A percentile compares a stretch with the other conserved stretches of the same genome.
phyloP scores from a whole-genome alignment of 441 rosid genomes.

The Mallotus japonicus region DNA sequence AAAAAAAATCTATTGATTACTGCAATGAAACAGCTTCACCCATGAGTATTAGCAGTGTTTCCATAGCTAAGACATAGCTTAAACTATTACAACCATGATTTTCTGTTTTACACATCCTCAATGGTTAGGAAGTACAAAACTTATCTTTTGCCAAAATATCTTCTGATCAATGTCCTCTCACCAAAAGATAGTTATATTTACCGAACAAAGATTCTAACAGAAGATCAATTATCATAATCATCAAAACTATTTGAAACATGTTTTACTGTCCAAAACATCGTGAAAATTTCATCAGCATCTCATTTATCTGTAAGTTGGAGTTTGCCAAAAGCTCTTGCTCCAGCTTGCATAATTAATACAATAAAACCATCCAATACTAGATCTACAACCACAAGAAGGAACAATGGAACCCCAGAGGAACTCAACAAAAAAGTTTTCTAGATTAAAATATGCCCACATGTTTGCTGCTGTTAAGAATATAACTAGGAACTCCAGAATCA shows the following conservation, averaged over 20 bases:
- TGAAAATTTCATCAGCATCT: background rate
- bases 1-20: background rate
- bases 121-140: background rate
- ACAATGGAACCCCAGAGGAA: constrained; percentile 4
- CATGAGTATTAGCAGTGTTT: background rate
- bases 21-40: background rate
- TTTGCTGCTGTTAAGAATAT: constrained; percentile 15
- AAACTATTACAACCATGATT: background rate
- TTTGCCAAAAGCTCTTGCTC: constrained; percentile 2
- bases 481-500: constrained; percentile 27
- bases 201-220: background rate
- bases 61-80: background rate
- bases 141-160: background rate
- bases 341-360: constrained; percentile 8
- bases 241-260: constrained; percentile 5
- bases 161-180: too few relatives aligned
- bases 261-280: background rate
- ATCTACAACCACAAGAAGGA: constrained; percentile 1
- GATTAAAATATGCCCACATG: constrained; percentile 14
- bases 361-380: constrained; percentile 18
- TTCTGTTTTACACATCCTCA: background rate
- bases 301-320: constrained; percentile 3
- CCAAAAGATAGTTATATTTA: too few relatives aligned
- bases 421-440: background rate
- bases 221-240: background rate